Evolutionary conservation across 1,284 basidiomycete species (phyloP).

Genomic region (Apiotrichum akiyoshidainum): DNA sequence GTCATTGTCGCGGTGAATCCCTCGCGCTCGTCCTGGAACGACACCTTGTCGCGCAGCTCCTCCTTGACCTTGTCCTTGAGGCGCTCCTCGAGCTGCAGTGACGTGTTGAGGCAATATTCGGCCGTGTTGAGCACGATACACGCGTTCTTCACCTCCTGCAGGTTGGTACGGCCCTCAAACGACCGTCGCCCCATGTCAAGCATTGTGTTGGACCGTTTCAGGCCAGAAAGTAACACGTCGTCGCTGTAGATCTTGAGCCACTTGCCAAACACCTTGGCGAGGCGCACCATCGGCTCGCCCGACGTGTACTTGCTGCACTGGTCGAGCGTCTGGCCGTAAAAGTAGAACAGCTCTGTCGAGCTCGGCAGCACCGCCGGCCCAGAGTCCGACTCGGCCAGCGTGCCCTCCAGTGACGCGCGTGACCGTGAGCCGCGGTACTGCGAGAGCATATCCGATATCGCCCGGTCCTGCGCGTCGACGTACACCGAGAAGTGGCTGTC

Average conservation of each 20-base stretch:
- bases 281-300: slow-evolving; percentile 72
- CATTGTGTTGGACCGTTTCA: slow-evolving; percentile 60
- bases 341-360: slow-evolving; percentile 95
- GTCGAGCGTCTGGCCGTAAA: slow-evolving; percentile 92
- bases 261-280: slow-evolving; percentile 78
- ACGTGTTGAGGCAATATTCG: slow-evolving; percentile 93
- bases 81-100: slow-evolving; percentile 87
- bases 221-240: slow-evolving; percentile 70
- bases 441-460: slow-evolving; percentile 58
- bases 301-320: slow-evolving; percentile 79
- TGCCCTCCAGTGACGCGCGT: slow-evolving; percentile 66
- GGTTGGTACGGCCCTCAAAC: slow-evolving; percentile 69
- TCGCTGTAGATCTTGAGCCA: slow-evolving; percentile 94
- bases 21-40: slow-evolving; percentile 80
- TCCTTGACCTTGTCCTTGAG: slow-evolving; percentile 75
- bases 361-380: slow-evolving; percentile 76
- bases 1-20: slow-evolving; percentile 83
- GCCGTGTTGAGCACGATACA: slow-evolving; percentile 92
- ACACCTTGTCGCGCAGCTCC: slow-evolving; percentile 71
- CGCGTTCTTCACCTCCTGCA: slow-evolving; percentile 70
- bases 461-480: slow-evolving; percentile 90
- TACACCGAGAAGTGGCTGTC: slow-evolving; percentile 89
- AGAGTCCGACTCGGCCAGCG: slow-evolving; percentile 55
- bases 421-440: slow-evolving; percentile 66
- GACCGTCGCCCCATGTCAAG: slow-evolving; percentile 59